Percentiles rank a stretch among this genome's conserved stretches.
These are phyloP conservation scores for Nyctanthes arbortristis DNA, from an alignment of 257 asterid species.

Conservation along the genomic window DNA sequence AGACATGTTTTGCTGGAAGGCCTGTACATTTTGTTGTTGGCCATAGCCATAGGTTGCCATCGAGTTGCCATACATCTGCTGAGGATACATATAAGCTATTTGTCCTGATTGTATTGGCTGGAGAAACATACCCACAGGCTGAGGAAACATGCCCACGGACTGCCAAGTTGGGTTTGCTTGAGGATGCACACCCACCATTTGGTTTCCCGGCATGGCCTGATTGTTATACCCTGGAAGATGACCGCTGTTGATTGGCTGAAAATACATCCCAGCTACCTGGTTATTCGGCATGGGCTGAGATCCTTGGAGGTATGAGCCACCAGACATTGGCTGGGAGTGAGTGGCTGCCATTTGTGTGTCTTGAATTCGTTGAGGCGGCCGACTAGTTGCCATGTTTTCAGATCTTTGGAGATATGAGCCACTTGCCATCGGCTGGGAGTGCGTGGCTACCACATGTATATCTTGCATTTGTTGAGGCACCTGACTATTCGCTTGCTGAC, in stretches of 20 bases:
- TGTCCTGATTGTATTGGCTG: conserved; percentile 33
- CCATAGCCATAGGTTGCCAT: conserved; percentile 49
- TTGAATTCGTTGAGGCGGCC: conserved; percentile 48
- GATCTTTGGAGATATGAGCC: conserved; percentile 41
- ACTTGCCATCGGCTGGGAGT: conserved; percentile 39
- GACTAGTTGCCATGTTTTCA: conserved; percentile 42
- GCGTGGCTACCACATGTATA: conserved; percentile 32
- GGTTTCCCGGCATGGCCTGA: conserved; percentile 40
- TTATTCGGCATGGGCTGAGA: conserved; percentile 35
- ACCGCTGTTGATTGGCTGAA: conserved; percentile 33
- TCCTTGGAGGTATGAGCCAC: conserved; percentile 19
- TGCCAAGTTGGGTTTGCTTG: conserved; percentile 27
- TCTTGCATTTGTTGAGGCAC: conserved; percentile 47
- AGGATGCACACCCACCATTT: conserved; percentile 46
- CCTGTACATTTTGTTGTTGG: conserved; percentile 67
- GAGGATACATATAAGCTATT: conserved; percentile 42
- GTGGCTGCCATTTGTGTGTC: not conserved
- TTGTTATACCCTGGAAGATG: conserved; percentile 34
- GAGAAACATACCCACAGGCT: conserved; percentile 59
- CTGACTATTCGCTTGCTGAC: conserved; percentile 41
- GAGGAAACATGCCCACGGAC: conserved; percentile 57
- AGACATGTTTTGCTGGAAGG: conserved; percentile 60
- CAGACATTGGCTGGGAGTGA: not conserved
- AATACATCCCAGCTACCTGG: conserved; percentile 45
- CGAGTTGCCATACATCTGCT: conserved; percentile 69